Evolutionary conservation across 768 basidiomycete genomes (phyloP), one percentile per base, ranked within the genome.

Genomic region (Psilocybe sp.): DNA sequence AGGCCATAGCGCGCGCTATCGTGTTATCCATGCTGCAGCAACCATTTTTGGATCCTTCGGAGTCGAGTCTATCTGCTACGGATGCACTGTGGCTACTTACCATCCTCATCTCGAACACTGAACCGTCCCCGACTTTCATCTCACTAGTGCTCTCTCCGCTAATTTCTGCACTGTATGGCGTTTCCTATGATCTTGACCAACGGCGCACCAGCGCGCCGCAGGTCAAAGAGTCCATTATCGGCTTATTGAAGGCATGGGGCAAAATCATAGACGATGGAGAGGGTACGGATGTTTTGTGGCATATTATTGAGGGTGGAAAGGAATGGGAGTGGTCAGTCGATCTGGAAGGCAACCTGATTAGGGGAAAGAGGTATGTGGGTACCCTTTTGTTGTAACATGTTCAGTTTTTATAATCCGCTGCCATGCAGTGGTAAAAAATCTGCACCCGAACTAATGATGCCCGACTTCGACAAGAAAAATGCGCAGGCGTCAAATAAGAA

Each of bases 201-300:
- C 63, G 66, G 23, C 85, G 78, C 58, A 75, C 82, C 2, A 74
- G 84, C 4, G 88, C 92, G 62, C 87, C 89, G 0, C 65, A 72
- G 1, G 57, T 87, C 10, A 82, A 74, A 53, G 82, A 84, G 57
- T 73, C 77, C 2, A 67, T 89, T 2, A 73, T 68, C 15, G 82
- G 81, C 8, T 60, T 92, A 12, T 65, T 95, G 16, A 63, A 73
- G 4, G 85, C 87, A 0, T 96, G 92, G 92, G 91, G 82, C 0
- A 80, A 86, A 51, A 77, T 89, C 3, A 74, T 84, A 0, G 73
- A 73, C 33, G 59, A 65, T 5, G 56, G 67, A 5, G 82, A 85
- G 46, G 87, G 80, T 0, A 55, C 79, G 14, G 67, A 70, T 14
- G 75, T 77, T 1, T 58, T 93, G 3, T 86, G 84, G 84, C 66